A percentile compares a stretch with the other conserved stretches of the same genome.
Conservation (phyloP, 768 basidiomycete genomes). For the Sporobolomyces roseus region DNA sequence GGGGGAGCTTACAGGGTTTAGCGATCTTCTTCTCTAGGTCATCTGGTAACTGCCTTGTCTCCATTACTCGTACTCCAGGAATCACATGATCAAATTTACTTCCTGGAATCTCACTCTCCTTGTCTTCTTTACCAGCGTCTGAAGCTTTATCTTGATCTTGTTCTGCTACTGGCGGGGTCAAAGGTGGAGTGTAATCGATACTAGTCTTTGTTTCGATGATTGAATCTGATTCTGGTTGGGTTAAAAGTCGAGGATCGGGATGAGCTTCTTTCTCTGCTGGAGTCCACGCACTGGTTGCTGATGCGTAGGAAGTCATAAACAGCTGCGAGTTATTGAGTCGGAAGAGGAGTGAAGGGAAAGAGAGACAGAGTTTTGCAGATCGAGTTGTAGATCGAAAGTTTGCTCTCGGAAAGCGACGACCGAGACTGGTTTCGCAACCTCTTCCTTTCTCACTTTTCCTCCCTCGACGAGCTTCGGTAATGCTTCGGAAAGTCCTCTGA, state of each 20-base stretch:
- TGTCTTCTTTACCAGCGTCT: not conserved
- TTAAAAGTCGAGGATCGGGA: conserved; percentile 8
- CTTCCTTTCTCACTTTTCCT: too few species aligned
- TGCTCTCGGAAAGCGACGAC: not conserved
- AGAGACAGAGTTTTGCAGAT: not conserved
- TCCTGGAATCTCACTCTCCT: conserved; percentile 4
- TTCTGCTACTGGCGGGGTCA: conserved; percentile 3
- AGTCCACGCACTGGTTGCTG: conserved; percentile 9
- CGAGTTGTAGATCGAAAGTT: too few species aligned
- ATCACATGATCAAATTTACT: conserved; percentile 13
- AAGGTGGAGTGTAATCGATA: conserved; percentile 9
- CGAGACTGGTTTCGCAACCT: too few species aligned
- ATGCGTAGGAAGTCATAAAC: conserved; percentile 7
- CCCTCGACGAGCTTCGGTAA: too few species aligned
- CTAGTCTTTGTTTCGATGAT: not conserved
- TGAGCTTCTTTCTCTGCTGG: conserved; percentile 9
- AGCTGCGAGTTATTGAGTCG: not conserved
- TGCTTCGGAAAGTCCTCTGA: too few species aligned
- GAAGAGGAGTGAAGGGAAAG: not conserved
- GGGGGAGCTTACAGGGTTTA: conserved; percentile 4
- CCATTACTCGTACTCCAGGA: conserved; percentile 11
- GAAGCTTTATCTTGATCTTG: not conserved
- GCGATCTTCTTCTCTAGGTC: conserved; percentile 19
- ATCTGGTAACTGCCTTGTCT: conserved; percentile 14
- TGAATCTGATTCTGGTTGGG: not conserved